Percentiles rank a stretch among this genome's conserved stretches.
Conservation (phyloP, 73 alveolate genomes). For the Paramecium sexaurelia region DNA sequence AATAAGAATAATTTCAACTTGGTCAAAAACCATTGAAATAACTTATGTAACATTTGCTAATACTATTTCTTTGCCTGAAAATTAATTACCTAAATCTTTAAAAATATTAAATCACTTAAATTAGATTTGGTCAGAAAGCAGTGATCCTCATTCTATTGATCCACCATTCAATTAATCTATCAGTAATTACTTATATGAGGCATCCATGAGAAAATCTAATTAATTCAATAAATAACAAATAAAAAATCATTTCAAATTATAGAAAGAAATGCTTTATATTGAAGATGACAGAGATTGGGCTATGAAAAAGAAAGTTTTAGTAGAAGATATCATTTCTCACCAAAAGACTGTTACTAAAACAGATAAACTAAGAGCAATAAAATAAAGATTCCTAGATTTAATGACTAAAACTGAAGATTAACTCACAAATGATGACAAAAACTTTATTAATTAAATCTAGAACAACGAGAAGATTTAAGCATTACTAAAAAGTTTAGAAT, state of each 20-base stretch:
- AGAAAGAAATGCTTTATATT: constrained; percentile 23
- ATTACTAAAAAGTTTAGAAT: background rate
- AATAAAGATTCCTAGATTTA: background rate
- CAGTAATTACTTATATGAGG: constrained; percentile 32
- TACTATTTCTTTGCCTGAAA: constrained; percentile 74
- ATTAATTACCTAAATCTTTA: background rate
- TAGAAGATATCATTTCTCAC: background rate
- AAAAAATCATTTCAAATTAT: background rate
- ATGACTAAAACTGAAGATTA: background rate
- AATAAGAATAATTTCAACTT: constrained; percentile 67
- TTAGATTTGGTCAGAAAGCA: constrained; percentile 35
- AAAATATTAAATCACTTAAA: constrained; percentile 13
- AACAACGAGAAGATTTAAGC: constrained; percentile 5
- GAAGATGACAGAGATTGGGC: constrained; percentile 57
- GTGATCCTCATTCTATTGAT: constrained; percentile 37
- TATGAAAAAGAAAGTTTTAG: background rate
- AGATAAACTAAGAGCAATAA: background rate
- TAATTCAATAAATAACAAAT: background rate
- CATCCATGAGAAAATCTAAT: constrained; percentile 12
- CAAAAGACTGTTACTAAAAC: background rate
- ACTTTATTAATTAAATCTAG: background rate
- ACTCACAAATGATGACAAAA: background rate
- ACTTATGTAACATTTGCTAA: constrained; percentile 90
- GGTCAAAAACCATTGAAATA: constrained; percentile 87
- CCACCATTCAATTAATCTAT: constrained; percentile 50